These are phyloP conservation scores for Babesia bigemina DNA, from an alignment of 169 alveolate species.

Conservation along the genomic window DNA sequence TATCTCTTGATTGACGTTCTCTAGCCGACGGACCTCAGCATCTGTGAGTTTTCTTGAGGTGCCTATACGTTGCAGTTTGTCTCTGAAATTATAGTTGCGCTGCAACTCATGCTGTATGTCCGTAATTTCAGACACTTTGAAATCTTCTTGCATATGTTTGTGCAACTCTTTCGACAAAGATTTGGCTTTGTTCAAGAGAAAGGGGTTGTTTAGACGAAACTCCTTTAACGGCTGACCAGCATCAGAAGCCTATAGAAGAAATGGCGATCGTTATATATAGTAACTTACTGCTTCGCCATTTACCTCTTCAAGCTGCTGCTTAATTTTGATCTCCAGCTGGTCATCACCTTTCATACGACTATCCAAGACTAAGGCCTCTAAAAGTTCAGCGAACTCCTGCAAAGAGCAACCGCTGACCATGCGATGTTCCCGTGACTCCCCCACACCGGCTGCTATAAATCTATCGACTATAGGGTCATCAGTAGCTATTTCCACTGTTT, in stretches of 20 bases:
- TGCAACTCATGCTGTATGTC: conserved; percentile 42
- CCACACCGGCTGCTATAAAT: conserved; percentile 31
- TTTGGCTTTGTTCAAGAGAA: conserved; percentile 3
- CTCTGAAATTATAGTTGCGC: conserved; percentile 9
- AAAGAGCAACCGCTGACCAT: conserved; percentile 56
- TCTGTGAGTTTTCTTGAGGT: conserved; percentile 18
- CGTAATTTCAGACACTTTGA: not conserved
- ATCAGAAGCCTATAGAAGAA: not conserved
- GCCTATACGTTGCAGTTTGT: conserved; percentile 28
- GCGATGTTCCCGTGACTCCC: conserved; percentile 43
- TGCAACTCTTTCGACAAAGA: conserved; percentile 19
- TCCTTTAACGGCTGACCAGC: not conserved
- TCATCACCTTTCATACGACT: conserved; percentile 13
- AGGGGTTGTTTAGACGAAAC: conserved; percentile 38
- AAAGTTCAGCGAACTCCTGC: conserved; percentile 49
- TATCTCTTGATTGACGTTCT: conserved; percentile 19
- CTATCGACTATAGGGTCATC: conserved; percentile 13
- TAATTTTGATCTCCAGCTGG: conserved; percentile 12
- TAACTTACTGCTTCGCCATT: conserved; percentile 15
- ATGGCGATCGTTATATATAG: not conserved
- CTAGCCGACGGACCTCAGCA: conserved; percentile 18
- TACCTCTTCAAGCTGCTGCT: conserved; percentile 6
- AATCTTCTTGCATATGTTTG: conserved; percentile 24
- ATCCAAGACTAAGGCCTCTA: conserved; percentile 52
- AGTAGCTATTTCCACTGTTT: conserved; percentile 15